These are phyloP conservation scores for Pichia sp. DNA, from an alignment of 1,139 yeast species.

Conservation along the genomic window DNA sequence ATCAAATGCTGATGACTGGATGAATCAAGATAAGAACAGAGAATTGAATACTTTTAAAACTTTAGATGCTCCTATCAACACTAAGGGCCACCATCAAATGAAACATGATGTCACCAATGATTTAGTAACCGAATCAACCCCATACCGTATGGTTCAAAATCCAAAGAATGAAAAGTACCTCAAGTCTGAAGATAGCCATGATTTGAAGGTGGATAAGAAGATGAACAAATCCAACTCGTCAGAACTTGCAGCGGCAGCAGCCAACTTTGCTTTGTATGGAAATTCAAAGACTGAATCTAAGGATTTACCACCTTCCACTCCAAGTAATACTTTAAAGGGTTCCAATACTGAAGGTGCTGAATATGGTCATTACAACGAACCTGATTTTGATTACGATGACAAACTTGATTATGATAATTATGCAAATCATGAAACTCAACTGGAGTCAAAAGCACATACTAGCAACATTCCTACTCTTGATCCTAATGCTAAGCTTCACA, in stretches of 20 bases:
- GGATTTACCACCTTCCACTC: no score
- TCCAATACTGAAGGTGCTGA: not conserved
- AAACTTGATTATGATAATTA: not conserved
- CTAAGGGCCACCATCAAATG: not conserved
- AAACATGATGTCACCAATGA: slow-evolving; percentile 2
- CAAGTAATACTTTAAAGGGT: not conserved
- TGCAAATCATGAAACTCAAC: not conserved
- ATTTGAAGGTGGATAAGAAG: slow-evolving; percentile 2
- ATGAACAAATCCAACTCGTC: not conserved
- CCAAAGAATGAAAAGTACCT: slow-evolving; percentile 4
- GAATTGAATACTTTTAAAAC: not conserved
- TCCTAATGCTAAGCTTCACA: not conserved
- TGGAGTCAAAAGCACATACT: not conserved
- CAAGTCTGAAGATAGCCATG: slow-evolving; percentile 2
- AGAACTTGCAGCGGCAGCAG: not conserved
- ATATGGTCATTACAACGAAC: not conserved
- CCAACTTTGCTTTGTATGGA: not conserved
- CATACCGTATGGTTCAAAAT: slow-evolving; percentile 11
- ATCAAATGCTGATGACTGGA: not conserved
- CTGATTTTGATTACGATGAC: not conserved
- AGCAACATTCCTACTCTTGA: no score
- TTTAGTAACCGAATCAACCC: slow-evolving; percentile 7
- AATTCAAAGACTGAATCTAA: not conserved
- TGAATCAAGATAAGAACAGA: not conserved
- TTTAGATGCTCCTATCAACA: not conserved